A percentile compares a stretch with the other conserved stretches of the same genome.
Evolutionary conservation across 805 yeast species (phyloP).

Genomic region (Metschnikowia similis): DNA sequence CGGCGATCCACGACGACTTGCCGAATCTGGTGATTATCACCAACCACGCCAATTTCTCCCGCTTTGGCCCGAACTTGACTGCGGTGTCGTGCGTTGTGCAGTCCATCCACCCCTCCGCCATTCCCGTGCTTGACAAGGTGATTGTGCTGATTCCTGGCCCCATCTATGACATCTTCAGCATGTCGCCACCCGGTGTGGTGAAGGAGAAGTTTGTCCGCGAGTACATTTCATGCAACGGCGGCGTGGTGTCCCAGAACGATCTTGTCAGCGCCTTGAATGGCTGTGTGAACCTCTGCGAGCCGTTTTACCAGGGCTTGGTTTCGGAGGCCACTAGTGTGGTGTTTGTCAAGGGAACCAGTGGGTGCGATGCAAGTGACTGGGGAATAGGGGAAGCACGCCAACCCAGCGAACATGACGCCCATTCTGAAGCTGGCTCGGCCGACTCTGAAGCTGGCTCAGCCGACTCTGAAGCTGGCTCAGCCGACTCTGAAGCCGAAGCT

Average conservation of each 20-base stretch:
- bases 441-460: too few species aligned
- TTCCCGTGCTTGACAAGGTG: constrained; percentile 41
- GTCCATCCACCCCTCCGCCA: constrained; percentile 25
- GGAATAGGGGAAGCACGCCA: too few species aligned
- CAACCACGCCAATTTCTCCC: constrained; percentile 32
- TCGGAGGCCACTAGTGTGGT: constrained; percentile 47
- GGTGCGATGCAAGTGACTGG: background rate
- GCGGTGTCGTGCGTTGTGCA: constrained; percentile 36
- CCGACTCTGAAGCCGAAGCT: too few species aligned
- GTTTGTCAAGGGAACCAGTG: constrained; percentile 35
- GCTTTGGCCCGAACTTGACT: constrained; percentile 38
- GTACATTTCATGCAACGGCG: constrained; percentile 20
- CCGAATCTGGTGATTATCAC: constrained; percentile 34
- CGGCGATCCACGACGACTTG: constrained; percentile 25
- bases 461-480: too few species aligned
- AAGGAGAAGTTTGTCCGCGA: constrained; percentile 29
- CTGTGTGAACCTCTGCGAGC: constrained; percentile 60
- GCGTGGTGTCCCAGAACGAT: constrained; percentile 41
- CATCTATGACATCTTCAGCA: constrained; percentile 32
- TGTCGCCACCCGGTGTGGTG: constrained; percentile 28
- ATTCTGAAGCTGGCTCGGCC: too few species aligned
- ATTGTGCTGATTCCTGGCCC: constrained; percentile 46
- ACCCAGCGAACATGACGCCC: too few species aligned
- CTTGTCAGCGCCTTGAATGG: constrained; percentile 44
- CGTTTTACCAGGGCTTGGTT: constrained; percentile 63